A percentile compares a stretch with the other conserved stretches of the same genome.
These are phyloP conservation scores for Trichoderma semiorbis DNA, from an alignment of 2,329 filamentous ascomycete genomes.

Conservation along the genomic window DNA sequence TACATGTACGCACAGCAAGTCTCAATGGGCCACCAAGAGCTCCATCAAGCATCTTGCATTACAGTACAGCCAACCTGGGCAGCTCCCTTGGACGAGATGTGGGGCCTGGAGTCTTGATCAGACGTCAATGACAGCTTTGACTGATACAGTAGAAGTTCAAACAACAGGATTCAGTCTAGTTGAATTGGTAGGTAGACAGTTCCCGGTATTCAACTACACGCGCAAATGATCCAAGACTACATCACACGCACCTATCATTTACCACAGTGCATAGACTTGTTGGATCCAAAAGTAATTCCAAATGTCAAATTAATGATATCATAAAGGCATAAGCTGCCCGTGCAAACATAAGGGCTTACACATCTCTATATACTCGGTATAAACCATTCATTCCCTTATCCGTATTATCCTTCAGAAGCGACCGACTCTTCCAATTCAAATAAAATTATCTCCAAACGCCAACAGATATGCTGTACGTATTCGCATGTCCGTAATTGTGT, in stretches of 20 bases:
- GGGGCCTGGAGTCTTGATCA: not conserved
- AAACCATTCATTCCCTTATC: not conserved
- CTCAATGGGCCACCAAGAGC: not conserved
- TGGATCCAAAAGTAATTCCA: not conserved
- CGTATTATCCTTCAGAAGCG: not conserved
- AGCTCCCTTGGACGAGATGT: not conserved
- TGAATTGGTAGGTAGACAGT: not conserved
- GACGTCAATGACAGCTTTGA: not conserved
- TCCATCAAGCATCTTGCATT: not conserved
- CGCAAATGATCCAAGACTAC: not conserved
- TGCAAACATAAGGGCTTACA: not conserved
- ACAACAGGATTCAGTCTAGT: not conserved
- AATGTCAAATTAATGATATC: not conserved
- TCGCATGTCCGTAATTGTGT: not conserved
- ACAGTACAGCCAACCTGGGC: not conserved
- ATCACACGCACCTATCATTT: not conserved
- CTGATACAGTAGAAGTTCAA: not conserved
- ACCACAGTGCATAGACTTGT: not conserved
- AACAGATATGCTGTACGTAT: not conserved
- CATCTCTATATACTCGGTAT: not conserved
- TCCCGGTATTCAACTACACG: not conserved
- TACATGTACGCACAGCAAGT: not conserved
- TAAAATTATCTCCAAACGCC: not conserved
- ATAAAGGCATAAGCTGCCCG: not conserved
- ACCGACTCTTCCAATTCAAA: not conserved